phyloP scores from a whole-genome alignment of 306 rosid genomes.

The Cucumis melo region DNA sequence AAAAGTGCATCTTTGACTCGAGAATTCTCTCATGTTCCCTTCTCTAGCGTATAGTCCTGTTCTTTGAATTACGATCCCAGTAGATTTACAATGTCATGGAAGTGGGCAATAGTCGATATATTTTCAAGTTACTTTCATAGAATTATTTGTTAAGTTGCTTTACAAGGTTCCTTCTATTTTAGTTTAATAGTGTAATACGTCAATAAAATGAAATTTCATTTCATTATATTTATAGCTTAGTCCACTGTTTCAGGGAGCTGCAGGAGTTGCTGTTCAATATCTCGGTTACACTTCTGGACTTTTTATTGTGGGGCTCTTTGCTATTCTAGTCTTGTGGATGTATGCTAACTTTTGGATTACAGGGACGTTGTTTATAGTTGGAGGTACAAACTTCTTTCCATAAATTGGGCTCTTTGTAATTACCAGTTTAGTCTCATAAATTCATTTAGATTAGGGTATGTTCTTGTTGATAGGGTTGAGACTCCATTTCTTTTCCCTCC shows the following conservation, averaged over 20 bases:
- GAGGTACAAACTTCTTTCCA: slow-evolving; percentile 43
- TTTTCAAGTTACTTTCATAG: neutral
- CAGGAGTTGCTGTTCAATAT: slow-evolving; percentile 73
- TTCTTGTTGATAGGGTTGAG: too few relatives aligned
- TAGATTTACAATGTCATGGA: neutral
- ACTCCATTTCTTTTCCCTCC: too few relatives aligned
- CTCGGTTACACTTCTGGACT: slow-evolving; percentile 94
- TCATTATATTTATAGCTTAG: slow-evolving; percentile 20
- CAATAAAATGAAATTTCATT: neutral
- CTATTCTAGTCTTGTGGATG: slow-evolving; percentile 91
- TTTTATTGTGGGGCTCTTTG: slow-evolving; percentile 84
- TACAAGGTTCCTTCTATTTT: neutral
- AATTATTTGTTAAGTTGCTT: neutral
- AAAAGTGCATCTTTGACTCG: neutral
- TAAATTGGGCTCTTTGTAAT: too few relatives aligned
- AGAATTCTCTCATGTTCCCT: neutral
- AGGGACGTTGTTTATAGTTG: slow-evolving; percentile 76
- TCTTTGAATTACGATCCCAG: neutral
- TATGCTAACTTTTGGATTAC: slow-evolving; percentile 97
- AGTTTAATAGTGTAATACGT: neutral
- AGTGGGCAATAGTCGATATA: neutral
- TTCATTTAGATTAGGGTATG: too few relatives aligned
- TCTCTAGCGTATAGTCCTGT: neutral
- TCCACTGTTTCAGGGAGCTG: slow-evolving; percentile 58
- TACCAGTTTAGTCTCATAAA: too few relatives aligned